Base-by-base conservation (phyloP, 2,329 filamentous ascomycete species). In the Lachnellula occidentalis region DNA sequence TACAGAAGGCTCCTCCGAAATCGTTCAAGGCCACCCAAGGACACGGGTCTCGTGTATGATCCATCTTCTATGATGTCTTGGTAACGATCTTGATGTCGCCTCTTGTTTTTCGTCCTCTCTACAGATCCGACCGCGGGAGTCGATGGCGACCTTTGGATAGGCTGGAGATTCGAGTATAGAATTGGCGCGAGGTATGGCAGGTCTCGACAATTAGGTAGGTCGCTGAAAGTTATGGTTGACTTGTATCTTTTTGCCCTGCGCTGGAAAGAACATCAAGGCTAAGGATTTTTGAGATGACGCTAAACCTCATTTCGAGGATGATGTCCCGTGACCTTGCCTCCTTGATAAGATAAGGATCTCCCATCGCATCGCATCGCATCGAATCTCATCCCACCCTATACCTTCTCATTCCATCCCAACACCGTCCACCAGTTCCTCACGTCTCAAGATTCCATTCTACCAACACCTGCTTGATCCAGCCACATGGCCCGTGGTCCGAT, bases 11-110 rank as follows among this genome's bases (percentile, higher is more conserved):
- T 75, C 94, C 94, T 60, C 94, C 94, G 71, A 97, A 97, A 77
- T 99, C 94, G 75, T 92, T 96, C 64, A 97, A 81, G 62, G 94
- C 88, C 69, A 97, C 92, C 86, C 87, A 97, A 54, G 94, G 94
- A 76, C 94, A 97, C 60, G 94, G 94, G 75, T 97, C 94, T 77
- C 94, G 83, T 61, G 89, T 88, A 80, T 97, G 94, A 84, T 99
- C 92, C 88, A 96, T 94, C 61, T 64, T 65, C 53, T 66, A 65
- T 64, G 51, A 60, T 65, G 56, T 54, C 56, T 62, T 53, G 21
- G 45, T 31, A 31, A 51, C 48, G 24, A 41, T 22, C 19, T 51
- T 45, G 47, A 17, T 34, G 21, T 52, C 24, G 47, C 43, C 45
- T 31, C 43, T 31, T 42, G 19, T 48, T 7, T 43, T 34, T 42